Evolutionary conservation across 1,284 basidiomycete species (phyloP), one percentile per base, ranked within the genome.

Genomic region (Sanghuangporus baumii): DNA sequence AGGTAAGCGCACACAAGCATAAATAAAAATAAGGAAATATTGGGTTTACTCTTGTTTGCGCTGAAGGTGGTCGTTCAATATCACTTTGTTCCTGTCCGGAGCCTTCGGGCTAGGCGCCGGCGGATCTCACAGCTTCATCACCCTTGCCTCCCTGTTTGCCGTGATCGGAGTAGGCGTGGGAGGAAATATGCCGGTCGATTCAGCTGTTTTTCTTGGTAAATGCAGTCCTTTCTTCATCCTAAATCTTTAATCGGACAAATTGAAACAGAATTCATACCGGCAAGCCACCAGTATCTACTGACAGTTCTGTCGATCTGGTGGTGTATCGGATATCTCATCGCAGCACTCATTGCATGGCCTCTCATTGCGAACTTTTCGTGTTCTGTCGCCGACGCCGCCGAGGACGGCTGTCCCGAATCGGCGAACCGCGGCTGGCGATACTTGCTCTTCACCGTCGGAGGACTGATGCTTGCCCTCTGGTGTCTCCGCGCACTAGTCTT

Each of bases 121-220:
- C 16, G 85, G 76, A 0, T 83, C 86, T 0, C 79, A 81, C 0
- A 81, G 83, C 65, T 82, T 73, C 58, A 66, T 81, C 41, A 74
- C 81, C 0, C 74, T 90, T 16, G 81, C 79, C 57, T 78, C 81
- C 0, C 74, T 88, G 40, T 74, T 80, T 0, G 81, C 85, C 0
- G 74, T 83, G 2, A 83, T 83, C 77, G 83, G 83, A 2, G 72
- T 87, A 5, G 86, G 87, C 1, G 89, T 86, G 1, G 91, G 82
- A 41, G 85, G 86, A n/a, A 89, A 89, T 68, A 71, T 88, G 52
- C 86, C 91, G 0, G 89, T 93, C 6, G 91, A 93, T 71, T 88
- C 88, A 14, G 85, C 89, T 0, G 86, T 93, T 57, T 89, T 91
- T 70, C 78, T 93, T 12, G 87, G 89, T 89, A 62, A 67, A 76